Evolutionary conservation across 805 yeast genomes (phyloP).

Genomic region (Pichia manshurica): DNA sequence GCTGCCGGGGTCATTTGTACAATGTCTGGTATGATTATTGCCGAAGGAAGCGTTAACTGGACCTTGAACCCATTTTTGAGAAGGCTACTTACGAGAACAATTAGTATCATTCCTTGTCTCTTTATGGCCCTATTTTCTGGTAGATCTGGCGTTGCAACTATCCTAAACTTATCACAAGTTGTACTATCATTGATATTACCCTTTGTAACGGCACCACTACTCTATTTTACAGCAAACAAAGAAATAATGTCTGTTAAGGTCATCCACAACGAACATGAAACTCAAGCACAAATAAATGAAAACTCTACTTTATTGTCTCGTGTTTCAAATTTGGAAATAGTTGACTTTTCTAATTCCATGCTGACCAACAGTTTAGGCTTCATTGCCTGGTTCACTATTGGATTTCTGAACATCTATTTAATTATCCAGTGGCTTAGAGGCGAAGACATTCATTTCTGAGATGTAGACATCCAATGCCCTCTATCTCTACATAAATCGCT

Average conservation of each 20-base stretch:
- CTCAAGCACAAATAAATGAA: slow-evolving; percentile 1
- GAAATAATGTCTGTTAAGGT: slow-evolving; percentile 58
- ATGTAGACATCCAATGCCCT: not conserved
- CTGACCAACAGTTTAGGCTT: slow-evolving; percentile 46
- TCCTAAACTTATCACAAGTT: slow-evolving; percentile 83
- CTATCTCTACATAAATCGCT: no score
- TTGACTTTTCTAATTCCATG: slow-evolving; percentile 61
- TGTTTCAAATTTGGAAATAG: slow-evolving; percentile 22
- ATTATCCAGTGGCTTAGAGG: slow-evolving; percentile 30
- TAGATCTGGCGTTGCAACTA: slow-evolving; percentile 59
- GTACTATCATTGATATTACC: slow-evolving; percentile 78
- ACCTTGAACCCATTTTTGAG: slow-evolving; percentile 73
- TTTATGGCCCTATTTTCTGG: slow-evolving; percentile 69
- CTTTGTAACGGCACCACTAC: slow-evolving; percentile 76
- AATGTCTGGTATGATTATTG: slow-evolving; percentile 86
- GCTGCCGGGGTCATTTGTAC: slow-evolving; percentile 93
- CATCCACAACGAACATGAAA: not conserved
- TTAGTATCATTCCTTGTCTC: slow-evolving; percentile 78
- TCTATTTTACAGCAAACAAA: slow-evolving; percentile 71
- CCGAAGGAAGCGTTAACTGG: slow-evolving; percentile 89
- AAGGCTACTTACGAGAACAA: slow-evolving; percentile 67
- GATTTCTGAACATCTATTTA: slow-evolving; percentile 62
- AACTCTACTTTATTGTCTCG: slow-evolving; percentile 1
- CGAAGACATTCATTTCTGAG: slow-evolving; percentile 31
- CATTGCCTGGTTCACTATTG: slow-evolving; percentile 64